A percentile compares a stretch with the other conserved stretches of the same genome.
Evolutionary conservation across 1,139 yeast species (phyloP).

Genomic region (Zygosaccharomyces sapae): DNA sequence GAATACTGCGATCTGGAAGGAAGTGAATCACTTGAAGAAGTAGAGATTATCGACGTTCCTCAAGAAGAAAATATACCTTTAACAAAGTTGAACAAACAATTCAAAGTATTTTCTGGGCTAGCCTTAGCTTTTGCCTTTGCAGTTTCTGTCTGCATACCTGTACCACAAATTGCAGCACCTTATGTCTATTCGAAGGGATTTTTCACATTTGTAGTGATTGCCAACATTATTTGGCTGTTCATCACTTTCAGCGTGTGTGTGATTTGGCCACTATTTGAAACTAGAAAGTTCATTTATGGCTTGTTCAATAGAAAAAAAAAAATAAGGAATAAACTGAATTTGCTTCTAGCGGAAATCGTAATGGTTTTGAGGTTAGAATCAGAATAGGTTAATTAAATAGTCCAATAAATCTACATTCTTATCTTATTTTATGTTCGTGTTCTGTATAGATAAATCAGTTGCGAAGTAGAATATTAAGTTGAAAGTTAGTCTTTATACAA

Average conservation of each 20-base stretch:
- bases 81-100: conserved; percentile 16
- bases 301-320: background rate
- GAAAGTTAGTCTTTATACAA: background rate
- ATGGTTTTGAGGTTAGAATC: background rate
- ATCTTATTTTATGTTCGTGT: background rate
- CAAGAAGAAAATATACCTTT: conserved; percentile 17
- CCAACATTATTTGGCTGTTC: conserved; percentile 33
- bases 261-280: conserved; percentile 27
- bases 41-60: conserved; percentile 9
- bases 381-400: background rate
- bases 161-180: conserved; percentile 31
- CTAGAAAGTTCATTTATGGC: conserved; percentile 9
- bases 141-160: conserved; percentile 25
- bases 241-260: conserved; percentile 27
- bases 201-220: conserved; percentile 29
- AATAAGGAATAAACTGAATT: background rate
- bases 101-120: conserved; percentile 13
- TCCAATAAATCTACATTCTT: background rate
- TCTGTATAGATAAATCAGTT: background rate
- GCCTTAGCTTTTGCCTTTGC: conserved; percentile 11
- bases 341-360: background rate
- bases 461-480: background rate
- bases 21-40: background rate
- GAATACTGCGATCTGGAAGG: background rate
- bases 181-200: conserved; percentile 29